These are phyloP conservation scores for Stagonosporopsis chrysanthemi DNA, from an alignment of 2,329 filamentous ascomycete genomes.

Conservation along the genomic window DNA sequence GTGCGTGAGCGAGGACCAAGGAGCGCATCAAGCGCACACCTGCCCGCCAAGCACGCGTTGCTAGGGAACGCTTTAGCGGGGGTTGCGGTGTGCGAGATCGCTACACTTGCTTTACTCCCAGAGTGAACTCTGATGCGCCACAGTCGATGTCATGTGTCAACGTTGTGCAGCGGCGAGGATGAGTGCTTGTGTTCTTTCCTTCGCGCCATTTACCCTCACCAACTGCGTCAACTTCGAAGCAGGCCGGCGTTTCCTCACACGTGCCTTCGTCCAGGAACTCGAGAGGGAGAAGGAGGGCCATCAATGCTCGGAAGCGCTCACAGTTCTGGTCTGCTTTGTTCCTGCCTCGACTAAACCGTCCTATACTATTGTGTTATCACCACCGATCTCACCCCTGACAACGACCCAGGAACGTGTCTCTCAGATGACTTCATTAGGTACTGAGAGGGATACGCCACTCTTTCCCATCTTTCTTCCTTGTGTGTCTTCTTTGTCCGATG, in stretches of 20 bases:
- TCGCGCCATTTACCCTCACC: background rate
- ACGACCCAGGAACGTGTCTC: too few relatives aligned
- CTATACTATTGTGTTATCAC: background rate
- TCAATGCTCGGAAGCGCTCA: background rate
- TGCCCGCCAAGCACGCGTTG: conserved; percentile 28
- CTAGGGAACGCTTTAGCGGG: conserved; percentile 18
- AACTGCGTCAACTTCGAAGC: background rate
- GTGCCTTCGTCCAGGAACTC: background rate
- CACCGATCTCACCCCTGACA: background rate
- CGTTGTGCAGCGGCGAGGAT: background rate
- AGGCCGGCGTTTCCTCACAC: too few relatives aligned
- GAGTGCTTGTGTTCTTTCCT: background rate
- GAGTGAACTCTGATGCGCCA: background rate
- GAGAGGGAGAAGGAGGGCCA: background rate
- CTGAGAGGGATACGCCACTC: background rate
- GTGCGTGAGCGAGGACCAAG: conserved; percentile 24
- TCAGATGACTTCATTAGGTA: background rate
- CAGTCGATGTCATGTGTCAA: background rate
- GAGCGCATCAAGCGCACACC: conserved; percentile 37
- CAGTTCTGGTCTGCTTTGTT: background rate
- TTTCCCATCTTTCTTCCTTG: background rate
- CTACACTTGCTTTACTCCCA: conserved; percentile 8
- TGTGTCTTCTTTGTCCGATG: background rate
- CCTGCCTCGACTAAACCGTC: background rate
- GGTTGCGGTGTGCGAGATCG: conserved; percentile 8